Evolutionary conservation across 805 yeast genomes (phyloP).

Genomic region (Pichia insulana): DNA sequence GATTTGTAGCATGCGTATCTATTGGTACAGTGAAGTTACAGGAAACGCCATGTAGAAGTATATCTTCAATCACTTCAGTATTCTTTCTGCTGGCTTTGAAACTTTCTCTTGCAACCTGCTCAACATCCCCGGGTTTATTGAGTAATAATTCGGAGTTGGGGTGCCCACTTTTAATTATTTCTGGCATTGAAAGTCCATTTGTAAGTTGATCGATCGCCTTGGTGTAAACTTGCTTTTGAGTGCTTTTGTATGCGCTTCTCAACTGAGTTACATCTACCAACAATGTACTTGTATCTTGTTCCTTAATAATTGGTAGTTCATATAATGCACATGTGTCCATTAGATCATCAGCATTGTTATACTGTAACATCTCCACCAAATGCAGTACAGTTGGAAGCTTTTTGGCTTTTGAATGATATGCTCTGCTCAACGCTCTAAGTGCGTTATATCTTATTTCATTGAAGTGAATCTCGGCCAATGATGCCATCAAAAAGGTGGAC

Average conservation of each 20-base stretch:
- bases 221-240: slow-evolving; percentile 40
- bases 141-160: slow-evolving; percentile 17
- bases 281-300: slow-evolving; percentile 21
- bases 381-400: slow-evolving; percentile 43
- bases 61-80: slow-evolving; percentile 6
- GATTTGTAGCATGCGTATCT: background rate
- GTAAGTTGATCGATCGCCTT: slow-evolving; percentile 33
- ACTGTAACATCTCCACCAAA: slow-evolving; percentile 50
- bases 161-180: slow-evolving; percentile 33
- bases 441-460: slow-evolving; percentile 74
- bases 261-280: slow-evolving; percentile 37
- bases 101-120: slow-evolving; percentile 18
- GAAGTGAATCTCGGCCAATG: slow-evolving; percentile 70
- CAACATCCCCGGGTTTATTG: slow-evolving; percentile 10
- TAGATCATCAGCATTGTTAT: slow-evolving; percentile 50
- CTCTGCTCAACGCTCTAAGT: slow-evolving; percentile 51
- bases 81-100: slow-evolving; percentile 13
- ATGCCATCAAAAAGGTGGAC: slow-evolving; percentile 62
- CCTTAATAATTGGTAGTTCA: slow-evolving; percentile 37
- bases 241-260: slow-evolving; percentile 23
- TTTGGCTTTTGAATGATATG: slow-evolving; percentile 64
- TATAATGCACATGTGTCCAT: slow-evolving; percentile 54
- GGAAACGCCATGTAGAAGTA: slow-evolving; percentile 4
- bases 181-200: slow-evolving; percentile 20
- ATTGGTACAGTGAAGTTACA: background rate